These are phyloP conservation scores for Melanogaster broomeanus DNA, from an alignment of 768 basidiomycete species.

Conservation along the genomic window DNA sequence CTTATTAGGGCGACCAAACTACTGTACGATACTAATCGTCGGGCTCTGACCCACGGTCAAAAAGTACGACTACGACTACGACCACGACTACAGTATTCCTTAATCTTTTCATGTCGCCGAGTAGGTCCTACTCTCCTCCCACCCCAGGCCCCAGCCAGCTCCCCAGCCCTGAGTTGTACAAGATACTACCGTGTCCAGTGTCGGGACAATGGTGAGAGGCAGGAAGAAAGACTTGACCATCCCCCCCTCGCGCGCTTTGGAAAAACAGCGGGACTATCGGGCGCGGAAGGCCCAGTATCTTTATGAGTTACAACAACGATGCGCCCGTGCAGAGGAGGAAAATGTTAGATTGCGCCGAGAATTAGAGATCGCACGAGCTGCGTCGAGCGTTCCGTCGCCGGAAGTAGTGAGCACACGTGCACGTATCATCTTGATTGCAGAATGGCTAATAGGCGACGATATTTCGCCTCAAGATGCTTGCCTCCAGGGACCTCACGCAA, in stretches of 20 bases:
- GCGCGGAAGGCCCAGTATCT: conserved; percentile 61
- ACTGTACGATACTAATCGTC: too few relatives aligned
- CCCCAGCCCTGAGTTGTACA: too few relatives aligned
- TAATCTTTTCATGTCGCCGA: too few relatives aligned
- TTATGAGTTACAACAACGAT: conserved; percentile 55
- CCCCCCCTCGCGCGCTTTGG: conserved; percentile 56
- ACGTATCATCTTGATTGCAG: neutral
- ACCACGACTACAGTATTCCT: too few relatives aligned
- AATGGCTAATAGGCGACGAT: neutral
- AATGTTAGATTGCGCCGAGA: conserved; percentile 51
- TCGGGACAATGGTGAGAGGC: conserved; percentile 55
- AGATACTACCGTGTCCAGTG: neutral
- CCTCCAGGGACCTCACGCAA: conserved; percentile 53
- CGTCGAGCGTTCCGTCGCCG: conserved; percentile 32
- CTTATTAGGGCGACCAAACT: too few relatives aligned
- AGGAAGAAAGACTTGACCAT: conserved; percentile 66
- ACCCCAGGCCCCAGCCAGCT: too few relatives aligned
- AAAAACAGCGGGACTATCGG: conserved; percentile 66
- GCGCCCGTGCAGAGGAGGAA: conserved; percentile 55
- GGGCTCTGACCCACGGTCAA: too few relatives aligned
- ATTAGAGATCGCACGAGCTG: conserved; percentile 44
- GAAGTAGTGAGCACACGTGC: conserved; percentile 26
- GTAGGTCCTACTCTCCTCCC: too few relatives aligned
- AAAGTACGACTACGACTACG: too few relatives aligned
- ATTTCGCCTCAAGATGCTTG: conserved; percentile 42